Evolutionary conservation across 805 yeast species (phyloP).

Genomic region (Schwanniomyces sp.): DNA sequence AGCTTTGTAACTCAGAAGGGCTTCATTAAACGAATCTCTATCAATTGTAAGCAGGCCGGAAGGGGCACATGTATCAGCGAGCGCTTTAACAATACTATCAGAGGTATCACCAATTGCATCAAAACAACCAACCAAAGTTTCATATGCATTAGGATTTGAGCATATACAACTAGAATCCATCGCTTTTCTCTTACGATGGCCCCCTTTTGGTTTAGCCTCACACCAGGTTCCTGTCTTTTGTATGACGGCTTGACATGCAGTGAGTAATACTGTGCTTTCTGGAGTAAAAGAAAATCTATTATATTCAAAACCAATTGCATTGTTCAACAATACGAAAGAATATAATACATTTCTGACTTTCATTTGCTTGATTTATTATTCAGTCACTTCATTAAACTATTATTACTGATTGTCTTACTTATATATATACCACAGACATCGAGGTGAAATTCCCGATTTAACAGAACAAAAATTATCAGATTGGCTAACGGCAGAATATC

Average conservation of each 20-base stretch:
- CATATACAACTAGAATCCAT: constrained; percentile 20
- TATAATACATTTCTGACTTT: not conserved
- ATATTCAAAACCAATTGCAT: not conserved
- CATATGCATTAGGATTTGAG: constrained; percentile 22
- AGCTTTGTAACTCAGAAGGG: constrained; percentile 12
- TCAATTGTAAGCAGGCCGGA: constrained; percentile 23
- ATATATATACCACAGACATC: not conserved
- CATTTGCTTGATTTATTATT: not conserved
- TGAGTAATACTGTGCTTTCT: not conserved
- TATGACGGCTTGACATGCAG: not conserved
- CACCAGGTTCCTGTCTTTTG: not conserved
- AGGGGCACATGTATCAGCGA: constrained; percentile 10
- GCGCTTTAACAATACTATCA: constrained; percentile 8
- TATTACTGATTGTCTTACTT: too few species aligned
- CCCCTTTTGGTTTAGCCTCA: not conserved
- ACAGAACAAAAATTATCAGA: not conserved
- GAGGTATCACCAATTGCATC: constrained; percentile 3
- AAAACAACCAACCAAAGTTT: constrained; percentile 31
- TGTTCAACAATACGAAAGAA: not conserved
- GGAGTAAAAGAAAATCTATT: not conserved
- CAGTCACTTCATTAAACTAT: too few species aligned
- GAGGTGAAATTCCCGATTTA: not conserved
- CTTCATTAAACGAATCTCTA: constrained; percentile 12
- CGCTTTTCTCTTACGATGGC: not conserved
- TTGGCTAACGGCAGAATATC: not conserved